Base-by-base conservation (phyloP, 2,329 filamentous ascomycete genomes). In the Celoporthe dispersa region DNA sequence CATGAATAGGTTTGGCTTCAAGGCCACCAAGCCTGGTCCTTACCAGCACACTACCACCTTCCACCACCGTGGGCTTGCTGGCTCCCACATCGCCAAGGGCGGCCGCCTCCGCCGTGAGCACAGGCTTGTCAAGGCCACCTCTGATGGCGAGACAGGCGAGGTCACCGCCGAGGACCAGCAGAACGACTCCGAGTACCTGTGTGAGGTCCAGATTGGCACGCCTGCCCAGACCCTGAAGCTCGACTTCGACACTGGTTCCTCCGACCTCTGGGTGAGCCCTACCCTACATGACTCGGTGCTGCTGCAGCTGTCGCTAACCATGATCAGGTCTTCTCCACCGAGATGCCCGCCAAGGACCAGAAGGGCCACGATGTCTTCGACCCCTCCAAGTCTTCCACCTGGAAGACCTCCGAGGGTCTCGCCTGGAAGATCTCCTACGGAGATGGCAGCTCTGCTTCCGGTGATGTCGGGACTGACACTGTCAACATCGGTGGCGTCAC, bases 241-340 rank as follows among this genome's bases (percentile, higher is more conserved):
- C 19, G 86, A 92, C 75, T 92, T 93, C 72, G 91, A 93, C 77
- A 92, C 90, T 53, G 90, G 90, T 28, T 91, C 89, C 14, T 85
- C 90, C 28, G 91, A 93, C 81, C 82, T 91, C 31, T 93, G 90
- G 91, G 87, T 89, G 80, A 74, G 82, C 31, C 22, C 19, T 22
- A 14, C 2, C 37, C 39, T 9, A n/a, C 22, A 12, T 63, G n/a
- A 61, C 25, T 25, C 33, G n/a, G 31, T 11, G 59, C 22, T 41
- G 60, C 14, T 44, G 60, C 28, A 19, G 8, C n/a, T 16, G 4
- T 63, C 28, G 8, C 51, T 64, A 70, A 71, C 74, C 48, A 41
- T 12, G 8, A 64, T 22, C 73, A 88, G 87, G 80, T 88, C 67
- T 88, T 86, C 80, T 89, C 87, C 16, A 86, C 84, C 8, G 80